Conservation (phyloP, 1,139 yeast genomes). For the Yamadazyma aaseri region DNA sequence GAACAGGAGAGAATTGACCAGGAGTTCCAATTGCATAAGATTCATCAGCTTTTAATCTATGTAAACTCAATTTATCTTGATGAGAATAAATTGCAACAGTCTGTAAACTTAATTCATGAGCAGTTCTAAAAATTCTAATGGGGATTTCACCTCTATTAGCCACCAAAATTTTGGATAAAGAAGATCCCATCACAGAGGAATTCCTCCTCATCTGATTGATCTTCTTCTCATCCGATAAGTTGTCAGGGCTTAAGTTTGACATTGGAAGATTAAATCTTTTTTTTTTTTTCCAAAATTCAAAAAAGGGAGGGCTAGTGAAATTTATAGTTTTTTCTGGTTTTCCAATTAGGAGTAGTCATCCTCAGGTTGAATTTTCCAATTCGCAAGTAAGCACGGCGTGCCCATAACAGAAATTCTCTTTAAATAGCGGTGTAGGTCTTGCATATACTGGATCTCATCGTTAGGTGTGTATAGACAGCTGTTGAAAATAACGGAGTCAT, state of each 20-base stretch:
- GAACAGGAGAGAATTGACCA: slow-evolving; percentile 93
- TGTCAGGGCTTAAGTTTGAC: slow-evolving; percentile 17
- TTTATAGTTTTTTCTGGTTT: slow-evolving; percentile 8
- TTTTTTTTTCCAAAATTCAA: background rate
- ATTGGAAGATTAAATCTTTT: too few relatives aligned
- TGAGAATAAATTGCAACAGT: slow-evolving; percentile 97
- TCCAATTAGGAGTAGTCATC: slow-evolving; percentile 3
- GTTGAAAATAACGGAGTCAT: background rate
- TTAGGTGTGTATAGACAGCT: slow-evolving; percentile 1
- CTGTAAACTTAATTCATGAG: slow-evolving; percentile 96
- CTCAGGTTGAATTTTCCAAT: background rate
- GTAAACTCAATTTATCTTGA: slow-evolving; percentile 94
- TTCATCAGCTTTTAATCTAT: slow-evolving; percentile 89
- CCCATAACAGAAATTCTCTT: too few relatives aligned
- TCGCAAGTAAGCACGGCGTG: background rate
- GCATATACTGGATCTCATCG: too few relatives aligned
- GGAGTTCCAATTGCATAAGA: slow-evolving; percentile 88
- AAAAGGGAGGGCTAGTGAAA: slow-evolving; percentile 9
- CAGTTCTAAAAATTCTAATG: slow-evolving; percentile 88
- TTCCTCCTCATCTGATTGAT: slow-evolving; percentile 59
- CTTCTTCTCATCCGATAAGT: slow-evolving; percentile 19
- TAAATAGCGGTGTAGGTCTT: background rate
- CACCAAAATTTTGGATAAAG: slow-evolving; percentile 72
- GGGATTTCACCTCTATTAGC: slow-evolving; percentile 98
- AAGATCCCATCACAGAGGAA: slow-evolving; percentile 57